Base-by-base conservation (phyloP, 768 basidiomycete genomes). In the Phylloporus scabripes region DNA sequence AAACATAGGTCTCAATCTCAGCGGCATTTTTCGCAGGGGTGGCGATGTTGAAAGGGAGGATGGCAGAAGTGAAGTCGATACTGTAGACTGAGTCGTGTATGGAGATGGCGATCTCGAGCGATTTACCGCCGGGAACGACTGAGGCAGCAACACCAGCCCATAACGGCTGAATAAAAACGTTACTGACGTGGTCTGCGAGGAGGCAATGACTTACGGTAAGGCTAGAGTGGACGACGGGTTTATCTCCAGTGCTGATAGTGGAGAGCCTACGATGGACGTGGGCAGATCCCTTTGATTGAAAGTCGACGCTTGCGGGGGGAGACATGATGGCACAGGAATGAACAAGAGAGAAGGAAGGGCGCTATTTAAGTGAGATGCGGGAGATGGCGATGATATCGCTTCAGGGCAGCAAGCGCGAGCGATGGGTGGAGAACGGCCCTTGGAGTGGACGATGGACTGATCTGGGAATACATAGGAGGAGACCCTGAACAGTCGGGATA, bases 41-140 rank as follows among this genome's bases (percentile, higher is more conserved):
- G 49, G 74, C 71, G 4, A 75, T 46, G 49, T 69, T 68, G 68
- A 78, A 85, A 0, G 79, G 68, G 53, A 91, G 63, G 42, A 70
- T 57, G 53, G 72, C 55, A 18, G 87, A 85, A 17, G 82, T 69
- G 58, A 81, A 91, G 65, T 91, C 88, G 53, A 87, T 87, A 68
- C 75, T 82, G 65, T 92, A 92, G 62, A 90, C 86, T 14, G 85
- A 87, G 64, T 92, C 89, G 61, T 91, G 88, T 42, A 91, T 74
- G 49, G 87, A 86, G 61, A 90, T 74, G 34, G 87, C 83, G 61
- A 92, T 70, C 68, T 90, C 86, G 50, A 77, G 81, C 48, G 76
- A 69, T 44, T 75, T 77, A 48, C 76, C 78, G 60, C 80, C 79
- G 61, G 81, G 75, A 61, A 82, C 63, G 42, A 80, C 63, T 20